Evolutionary conservation across 2,329 filamentous ascomycete genomes (phyloP).

Genomic region (Alternaria brassicicola): DNA sequence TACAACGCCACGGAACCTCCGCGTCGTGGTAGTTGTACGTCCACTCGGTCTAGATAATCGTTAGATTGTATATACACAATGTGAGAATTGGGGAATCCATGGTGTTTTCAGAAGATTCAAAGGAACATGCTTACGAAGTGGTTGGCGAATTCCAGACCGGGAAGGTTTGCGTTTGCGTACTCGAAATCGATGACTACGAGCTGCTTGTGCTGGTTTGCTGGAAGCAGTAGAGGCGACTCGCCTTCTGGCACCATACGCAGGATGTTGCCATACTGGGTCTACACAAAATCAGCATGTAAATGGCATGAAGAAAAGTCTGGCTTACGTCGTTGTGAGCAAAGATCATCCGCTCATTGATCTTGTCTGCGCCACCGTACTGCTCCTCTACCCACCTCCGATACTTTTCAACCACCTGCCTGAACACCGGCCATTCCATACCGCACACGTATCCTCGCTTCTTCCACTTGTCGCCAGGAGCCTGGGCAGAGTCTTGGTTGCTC

Average conservation of each 20-base stretch:
- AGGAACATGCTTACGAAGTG: constrained; percentile 71
- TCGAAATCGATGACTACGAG: constrained; percentile 98
- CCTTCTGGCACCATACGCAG: constrained; percentile 73
- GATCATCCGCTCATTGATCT: constrained; percentile 75
- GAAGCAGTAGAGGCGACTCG: constrained; percentile 84
- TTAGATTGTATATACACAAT: background rate
- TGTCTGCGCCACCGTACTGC: constrained; percentile 70
- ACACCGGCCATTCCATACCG: constrained; percentile 80
- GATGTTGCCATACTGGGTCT: constrained; percentile 99
- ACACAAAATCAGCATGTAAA: constrained; percentile 15
- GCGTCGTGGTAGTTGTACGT: constrained; percentile 94
- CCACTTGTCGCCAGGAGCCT: constrained; percentile 61
- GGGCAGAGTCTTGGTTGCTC: constrained; percentile 38
- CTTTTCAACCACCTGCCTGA: constrained; percentile 74
- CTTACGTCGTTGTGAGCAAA: constrained; percentile 98
- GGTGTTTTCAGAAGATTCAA: background rate
- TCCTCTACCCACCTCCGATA: constrained; percentile 77
- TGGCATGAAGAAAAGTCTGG: constrained; percentile 3
- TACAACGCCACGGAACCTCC: constrained; percentile 68
- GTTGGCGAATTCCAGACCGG: constrained; percentile 92
- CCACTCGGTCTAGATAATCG: constrained; percentile 75
- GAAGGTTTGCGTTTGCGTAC: constrained; percentile 87
- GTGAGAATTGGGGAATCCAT: background rate
- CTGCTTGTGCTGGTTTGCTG: constrained; percentile 93
- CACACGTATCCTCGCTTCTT: constrained; percentile 76